These are phyloP conservation scores for Emmonsiellopsis sp. DNA, from an alignment of 2,329 filamentous ascomycete genomes.

Conservation along the genomic window DNA sequence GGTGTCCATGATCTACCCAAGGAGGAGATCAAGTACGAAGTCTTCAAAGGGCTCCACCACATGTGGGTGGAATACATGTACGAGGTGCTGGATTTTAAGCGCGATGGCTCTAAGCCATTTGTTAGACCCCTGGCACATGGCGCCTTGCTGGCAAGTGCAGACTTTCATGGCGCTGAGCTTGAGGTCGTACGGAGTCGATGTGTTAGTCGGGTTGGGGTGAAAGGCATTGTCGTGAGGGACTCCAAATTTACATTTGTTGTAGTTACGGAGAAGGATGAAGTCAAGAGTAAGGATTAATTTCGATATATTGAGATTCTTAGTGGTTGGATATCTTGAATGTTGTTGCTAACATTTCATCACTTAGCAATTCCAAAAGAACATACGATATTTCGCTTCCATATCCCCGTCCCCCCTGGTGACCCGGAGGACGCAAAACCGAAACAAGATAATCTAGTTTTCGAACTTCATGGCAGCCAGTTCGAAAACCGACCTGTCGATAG, in stretches of 20 bases:
- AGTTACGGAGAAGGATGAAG: constrained; percentile 58
- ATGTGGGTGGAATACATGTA: constrained; percentile 82
- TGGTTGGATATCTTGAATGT: background rate
- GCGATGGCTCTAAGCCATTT: constrained; percentile 9
- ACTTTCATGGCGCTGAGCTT: constrained; percentile 80
- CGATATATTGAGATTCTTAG: background rate
- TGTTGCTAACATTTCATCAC: constrained; percentile 1
- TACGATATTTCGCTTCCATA: constrained; percentile 69
- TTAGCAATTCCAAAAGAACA: constrained; percentile 76
- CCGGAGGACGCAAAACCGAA: constrained; percentile 15
- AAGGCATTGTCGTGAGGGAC: constrained; percentile 83
- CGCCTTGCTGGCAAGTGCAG: constrained; percentile 66
- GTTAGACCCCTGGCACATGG: constrained; percentile 49
- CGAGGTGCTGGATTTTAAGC: constrained; percentile 59
- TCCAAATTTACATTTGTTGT: constrained; percentile 79
- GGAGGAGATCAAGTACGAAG: constrained; percentile 58
- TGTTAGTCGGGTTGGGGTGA: constrained; percentile 69
- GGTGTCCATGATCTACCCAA: constrained; percentile 67
- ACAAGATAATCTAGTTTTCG: constrained; percentile 56
- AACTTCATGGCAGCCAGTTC: constrained; percentile 82
- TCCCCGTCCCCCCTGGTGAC: constrained; percentile 42
- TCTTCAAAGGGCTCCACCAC: constrained; percentile 67
- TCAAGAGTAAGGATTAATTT: constrained; percentile 50
- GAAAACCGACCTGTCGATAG: constrained; percentile 73
- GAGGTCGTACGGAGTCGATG: constrained; percentile 77